Evolutionary conservation across 768 basidiomycete species (phyloP).

Genomic region (Aureoboletus auriporus): DNA sequence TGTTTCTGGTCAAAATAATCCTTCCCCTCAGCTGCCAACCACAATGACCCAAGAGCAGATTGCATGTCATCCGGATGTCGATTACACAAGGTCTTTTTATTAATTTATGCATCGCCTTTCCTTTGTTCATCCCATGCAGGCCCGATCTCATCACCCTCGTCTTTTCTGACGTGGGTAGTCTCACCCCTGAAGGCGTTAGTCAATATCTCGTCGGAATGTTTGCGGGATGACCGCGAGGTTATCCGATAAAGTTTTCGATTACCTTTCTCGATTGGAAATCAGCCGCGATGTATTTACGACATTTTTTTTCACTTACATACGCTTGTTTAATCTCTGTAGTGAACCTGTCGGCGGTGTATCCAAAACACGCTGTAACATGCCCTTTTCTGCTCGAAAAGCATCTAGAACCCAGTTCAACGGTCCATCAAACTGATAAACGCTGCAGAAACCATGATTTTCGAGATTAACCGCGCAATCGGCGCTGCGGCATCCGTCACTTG

Average conservation of each 20-base stretch:
- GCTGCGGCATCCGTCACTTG: conserved; percentile 3
- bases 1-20: conserved; percentile 6
- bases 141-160: conserved; percentile 93
- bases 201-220: conserved; percentile 96
- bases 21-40: conserved; percentile 8
- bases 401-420: conserved; percentile 9
- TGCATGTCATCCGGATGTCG: conserved; percentile 80
- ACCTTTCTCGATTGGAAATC: conserved; percentile 25
- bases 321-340: conserved; percentile 3
- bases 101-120: conserved; percentile 8
- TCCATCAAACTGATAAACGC: conserved; percentile 23
- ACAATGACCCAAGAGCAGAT: conserved; percentile 80
- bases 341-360: conserved; percentile 7
- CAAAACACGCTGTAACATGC: conserved; percentile 13
- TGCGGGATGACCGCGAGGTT: conserved; percentile 48
- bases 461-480: conserved; percentile 21
- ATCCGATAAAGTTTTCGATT: conserved; percentile 37
- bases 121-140: conserved; percentile 39
- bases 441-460: conserved; percentile 18
- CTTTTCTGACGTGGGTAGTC: conserved; percentile 89
- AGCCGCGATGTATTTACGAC: conserved; percentile 16
- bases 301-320: conserved; percentile 9
- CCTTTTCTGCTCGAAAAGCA: conserved; percentile 15
- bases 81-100: conserved; percentile 77
- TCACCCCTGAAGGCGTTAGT: conserved; percentile 90